Evolutionary conservation across 805 yeast genomes (phyloP).

Genomic region (Candida oleophila): DNA sequence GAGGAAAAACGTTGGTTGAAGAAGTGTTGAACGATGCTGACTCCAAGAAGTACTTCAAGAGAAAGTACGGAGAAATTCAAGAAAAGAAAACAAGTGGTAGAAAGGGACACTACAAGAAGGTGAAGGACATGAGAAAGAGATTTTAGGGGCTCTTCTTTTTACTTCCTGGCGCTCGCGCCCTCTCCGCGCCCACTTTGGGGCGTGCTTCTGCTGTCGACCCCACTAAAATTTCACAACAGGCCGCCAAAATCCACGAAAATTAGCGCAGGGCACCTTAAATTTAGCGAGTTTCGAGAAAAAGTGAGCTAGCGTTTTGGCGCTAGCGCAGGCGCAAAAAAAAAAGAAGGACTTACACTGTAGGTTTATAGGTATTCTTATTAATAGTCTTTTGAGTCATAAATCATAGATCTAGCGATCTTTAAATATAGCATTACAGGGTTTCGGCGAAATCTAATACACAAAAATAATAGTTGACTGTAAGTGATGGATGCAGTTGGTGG

Average conservation of each 20-base stretch:
- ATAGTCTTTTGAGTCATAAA: neutral
- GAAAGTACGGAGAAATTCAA: conserved; percentile 82
- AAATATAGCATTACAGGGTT: neutral
- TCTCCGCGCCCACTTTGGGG: too few relatives aligned
- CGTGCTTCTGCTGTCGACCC: too few relatives aligned
- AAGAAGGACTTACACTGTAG: too few relatives aligned
- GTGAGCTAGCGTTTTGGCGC: too few relatives aligned
- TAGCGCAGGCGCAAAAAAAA: too few relatives aligned
- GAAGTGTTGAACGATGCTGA: conserved; percentile 76
- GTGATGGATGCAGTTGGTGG: neutral
- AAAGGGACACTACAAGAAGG: conserved; percentile 62
- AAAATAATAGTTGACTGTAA: neutral
- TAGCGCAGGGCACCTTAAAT: too few relatives aligned
- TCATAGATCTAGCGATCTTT: neutral
- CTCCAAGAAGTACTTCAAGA: conserved; percentile 74
- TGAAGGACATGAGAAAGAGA: conserved; percentile 58
- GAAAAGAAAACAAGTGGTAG: conserved; percentile 60
- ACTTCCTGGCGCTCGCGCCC: too few relatives aligned
- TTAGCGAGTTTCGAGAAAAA: too few relatives aligned
- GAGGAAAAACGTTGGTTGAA: conserved; percentile 77
- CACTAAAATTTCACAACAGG: too few relatives aligned
- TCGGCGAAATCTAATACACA: neutral
- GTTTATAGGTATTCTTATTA: neutral
- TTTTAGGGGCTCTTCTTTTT: conserved; percentile 19
- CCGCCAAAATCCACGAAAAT: too few relatives aligned